phyloP scores from a whole-genome alignment of 1,284 basidiomycete genomes.

The Austroboletus novae-zelandiae region DNA sequence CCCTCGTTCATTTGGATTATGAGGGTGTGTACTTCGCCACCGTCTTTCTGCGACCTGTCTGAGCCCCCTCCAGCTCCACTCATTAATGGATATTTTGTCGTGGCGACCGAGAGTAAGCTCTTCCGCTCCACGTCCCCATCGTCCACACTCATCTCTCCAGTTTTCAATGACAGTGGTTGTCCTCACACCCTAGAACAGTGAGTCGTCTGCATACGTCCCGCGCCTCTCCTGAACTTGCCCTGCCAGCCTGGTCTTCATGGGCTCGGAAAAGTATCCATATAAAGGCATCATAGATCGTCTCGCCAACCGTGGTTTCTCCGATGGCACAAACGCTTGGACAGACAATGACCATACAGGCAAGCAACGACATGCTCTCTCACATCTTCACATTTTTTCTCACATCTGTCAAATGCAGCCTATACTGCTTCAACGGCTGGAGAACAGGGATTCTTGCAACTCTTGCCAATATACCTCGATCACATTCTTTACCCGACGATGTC shows the following conservation, averaged over 20 bases:
- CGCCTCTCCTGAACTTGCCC: constrained; percentile 7
- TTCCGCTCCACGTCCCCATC: not conserved
- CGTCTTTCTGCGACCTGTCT: constrained; percentile 1
- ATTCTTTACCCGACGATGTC: constrained; percentile 96
- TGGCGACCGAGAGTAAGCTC: constrained; percentile 84
- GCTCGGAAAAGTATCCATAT: constrained; percentile 92
- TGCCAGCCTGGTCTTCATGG: constrained; percentile 84
- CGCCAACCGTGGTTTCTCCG: constrained; percentile 95
- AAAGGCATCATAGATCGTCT: constrained; percentile 97
- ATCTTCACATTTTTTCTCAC: not conserved
- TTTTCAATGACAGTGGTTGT: constrained; percentile 90
- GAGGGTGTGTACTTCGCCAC: constrained; percentile 49
- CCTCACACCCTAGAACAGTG: constrained; percentile 95
- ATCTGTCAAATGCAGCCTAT: constrained; percentile 54
- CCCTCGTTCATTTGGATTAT: constrained; percentile 79
- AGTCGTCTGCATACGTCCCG: constrained; percentile 24
- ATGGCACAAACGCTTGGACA: constrained; percentile 88
- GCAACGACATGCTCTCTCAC: not conserved
- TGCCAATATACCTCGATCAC: constrained; percentile 97
- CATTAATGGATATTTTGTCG: constrained; percentile 90
- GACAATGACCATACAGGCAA: constrained; percentile 76
- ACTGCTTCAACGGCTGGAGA: constrained; percentile 97
- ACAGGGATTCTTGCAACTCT: constrained; percentile 91
- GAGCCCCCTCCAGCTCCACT: constrained; percentile 62
- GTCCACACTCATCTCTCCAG: constrained; percentile 36